Evolutionary conservation across 495 filamentous ascomycete species (phyloP), one percentile per base, ranked within the genome.

Genomic region (Aspergillus mulundensis): DNA sequence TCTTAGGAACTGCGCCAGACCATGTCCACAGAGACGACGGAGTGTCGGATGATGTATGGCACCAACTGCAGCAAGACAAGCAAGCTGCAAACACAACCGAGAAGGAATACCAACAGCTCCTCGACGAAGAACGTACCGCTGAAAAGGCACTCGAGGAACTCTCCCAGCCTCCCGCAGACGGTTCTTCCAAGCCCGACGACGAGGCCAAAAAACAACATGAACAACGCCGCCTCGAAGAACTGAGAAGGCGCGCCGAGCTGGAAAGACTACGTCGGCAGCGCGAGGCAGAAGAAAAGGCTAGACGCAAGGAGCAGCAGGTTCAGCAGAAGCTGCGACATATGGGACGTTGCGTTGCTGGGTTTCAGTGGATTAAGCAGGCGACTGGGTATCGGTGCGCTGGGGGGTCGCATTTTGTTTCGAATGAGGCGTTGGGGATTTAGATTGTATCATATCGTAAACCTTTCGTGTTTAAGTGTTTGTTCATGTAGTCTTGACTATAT

Each of bases 41-140:
- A 2, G 84, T 88, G 0, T 71, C 74, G 19, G 84, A 88, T 56
- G 80, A 61, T 3, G 67, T 80, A n/a, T 88, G 86, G 86, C 57
- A 72, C 15, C 79, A 82, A 49, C 74, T 89, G 0, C 72, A 83
- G 54, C 61, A 51, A 0, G 80, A 84, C 66, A 76, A 71, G 36
- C 53, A 66, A 2, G 70, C 65, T 1, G 67, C 69, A 1, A 63
- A 68, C n/a, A 36, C 21, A 18, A 24, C 11, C 8, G 69, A 70
- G 34, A 45, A 60, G 14, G 39, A 59, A 4, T 53, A 62, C n/a
- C 15, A 63, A 20, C 18, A 56, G 5, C 19, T 54, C 0, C 28
- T 46, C n/a, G 54, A 56, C 28, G 56, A 61, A 18, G 61, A 63
- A n/a, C 50, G 51, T 19, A 50, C 60, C 3, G 38, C 54, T 10